Evolutionary conservation across 2,329 filamentous ascomycete species (phyloP).

Genomic region (Trichophyton schoenleinii): DNA sequence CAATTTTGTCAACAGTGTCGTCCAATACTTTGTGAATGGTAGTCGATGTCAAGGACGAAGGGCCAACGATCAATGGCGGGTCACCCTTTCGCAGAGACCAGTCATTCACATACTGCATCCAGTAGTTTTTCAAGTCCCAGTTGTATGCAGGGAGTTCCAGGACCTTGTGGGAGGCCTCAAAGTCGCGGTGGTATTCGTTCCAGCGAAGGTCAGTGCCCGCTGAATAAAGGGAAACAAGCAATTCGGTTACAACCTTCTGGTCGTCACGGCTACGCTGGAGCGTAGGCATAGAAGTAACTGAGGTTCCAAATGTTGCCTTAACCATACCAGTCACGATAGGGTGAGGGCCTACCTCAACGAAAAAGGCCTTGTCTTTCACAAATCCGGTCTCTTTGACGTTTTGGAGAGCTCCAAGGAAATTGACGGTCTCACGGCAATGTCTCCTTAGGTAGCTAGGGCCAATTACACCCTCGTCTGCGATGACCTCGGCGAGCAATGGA

Average conservation of each 20-base stretch:
- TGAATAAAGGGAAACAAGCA: constrained; percentile 47
- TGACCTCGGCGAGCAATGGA: constrained; percentile 49
- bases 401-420: constrained; percentile 53
- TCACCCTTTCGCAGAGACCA: constrained; percentile 7
- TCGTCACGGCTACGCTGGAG: constrained; percentile 50
- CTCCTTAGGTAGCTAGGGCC: constrained; percentile 33
- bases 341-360: constrained; percentile 63
- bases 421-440: constrained; percentile 57
- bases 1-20: not conserved
- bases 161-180: constrained; percentile 46
- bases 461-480: constrained; percentile 22
- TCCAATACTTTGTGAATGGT: constrained; percentile 5
- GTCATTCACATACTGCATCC: constrained; percentile 29
- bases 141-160: constrained; percentile 54
- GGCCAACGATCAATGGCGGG: not conserved
- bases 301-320: constrained; percentile 47
- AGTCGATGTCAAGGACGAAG: not conserved
- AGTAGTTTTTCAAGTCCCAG: constrained; percentile 61
- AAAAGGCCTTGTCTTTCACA: constrained; percentile 55
- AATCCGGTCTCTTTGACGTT: constrained; percentile 46
- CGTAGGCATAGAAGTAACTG: constrained; percentile 44
- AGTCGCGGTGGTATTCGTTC: constrained; percentile 56
- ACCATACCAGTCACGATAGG: constrained; percentile 58
- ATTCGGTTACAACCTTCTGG: constrained; percentile 52
- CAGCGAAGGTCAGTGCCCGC: constrained; percentile 55